Evolutionary conservation across 2,329 filamentous ascomycete species (phyloP).

Genomic region (Penicillium sp.): DNA sequence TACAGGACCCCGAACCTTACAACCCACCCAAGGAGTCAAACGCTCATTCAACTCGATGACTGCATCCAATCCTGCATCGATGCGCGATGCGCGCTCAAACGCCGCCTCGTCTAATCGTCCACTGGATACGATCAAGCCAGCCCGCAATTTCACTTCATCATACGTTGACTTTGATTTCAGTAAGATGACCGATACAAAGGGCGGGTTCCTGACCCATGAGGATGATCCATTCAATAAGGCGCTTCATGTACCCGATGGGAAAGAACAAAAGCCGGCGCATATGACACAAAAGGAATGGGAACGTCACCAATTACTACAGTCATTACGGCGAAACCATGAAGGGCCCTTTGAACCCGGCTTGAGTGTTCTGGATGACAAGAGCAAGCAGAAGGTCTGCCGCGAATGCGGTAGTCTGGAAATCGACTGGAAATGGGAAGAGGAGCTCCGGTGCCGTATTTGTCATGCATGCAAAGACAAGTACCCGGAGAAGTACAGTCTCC

Average conservation of each 20-base stretch:
- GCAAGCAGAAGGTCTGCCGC: slow-evolving; percentile 69
- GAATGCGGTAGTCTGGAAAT: slow-evolving; percentile 86
- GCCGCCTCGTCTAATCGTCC: slow-evolving; percentile 37
- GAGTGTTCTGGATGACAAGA: slow-evolving; percentile 67
- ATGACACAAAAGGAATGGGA: slow-evolving; percentile 96
- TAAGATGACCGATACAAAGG: slow-evolving; percentile 97
- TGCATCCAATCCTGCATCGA: slow-evolving; percentile 52
- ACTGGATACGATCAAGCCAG: slow-evolving; percentile 64
- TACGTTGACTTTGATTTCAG: slow-evolving; percentile 98
- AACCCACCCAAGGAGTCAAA: slow-evolving; percentile 66
- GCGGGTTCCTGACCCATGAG: slow-evolving; percentile 84
- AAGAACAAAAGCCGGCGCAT: slow-evolving; percentile 71
- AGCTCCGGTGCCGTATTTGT: slow-evolving; percentile 75
- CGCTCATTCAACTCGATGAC: slow-evolving; percentile 68
- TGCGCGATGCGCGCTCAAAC: slow-evolving; percentile 65
- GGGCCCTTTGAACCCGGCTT: slow-evolving; percentile 88
- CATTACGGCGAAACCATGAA: slow-evolving; percentile 68
- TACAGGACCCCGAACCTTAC: slow-evolving; percentile 32
- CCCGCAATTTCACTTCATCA: slow-evolving; percentile 77
- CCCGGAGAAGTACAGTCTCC: slow-evolving; percentile 88
- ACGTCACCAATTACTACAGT: slow-evolving; percentile 70
- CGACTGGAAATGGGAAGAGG: slow-evolving; percentile 91
- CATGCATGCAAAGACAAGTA: slow-evolving; percentile 80
- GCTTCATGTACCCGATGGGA: slow-evolving; percentile 56
- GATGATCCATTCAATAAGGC: slow-evolving; percentile 90